Base-by-base conservation (phyloP, 495 filamentous ascomycete genomes). In the Immersiella caudata region DNA sequence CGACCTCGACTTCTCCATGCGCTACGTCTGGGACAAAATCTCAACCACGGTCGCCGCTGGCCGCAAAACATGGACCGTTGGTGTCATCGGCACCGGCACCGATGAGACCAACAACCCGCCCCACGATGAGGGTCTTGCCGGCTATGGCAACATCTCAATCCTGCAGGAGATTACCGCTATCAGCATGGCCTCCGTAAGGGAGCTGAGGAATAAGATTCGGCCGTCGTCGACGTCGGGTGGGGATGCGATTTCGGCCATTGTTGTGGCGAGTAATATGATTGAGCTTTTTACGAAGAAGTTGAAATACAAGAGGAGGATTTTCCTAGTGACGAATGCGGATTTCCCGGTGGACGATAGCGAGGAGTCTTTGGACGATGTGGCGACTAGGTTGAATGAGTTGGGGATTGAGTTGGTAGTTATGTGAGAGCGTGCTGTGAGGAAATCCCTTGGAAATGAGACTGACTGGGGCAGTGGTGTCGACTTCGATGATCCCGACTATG, bases 1-100 rank as follows among this genome's bases (percentile, higher is more conserved):
- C 18, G 91, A 98, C 78, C 87, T 98, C 4, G 92, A 97, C 64
- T 98, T 87, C 84, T 85, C 88, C 21, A 90, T 98, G 91, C 87
- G 87, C 64, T 99, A 97, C 83, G 87, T 99, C 58, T 99, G 95
- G 95, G 95, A 97, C 77, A 93, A 89, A 71, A 96, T 98, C 71
- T 92, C 92, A 0, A 88, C 85, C 22, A 96, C 92, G 11, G 88
- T 99, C 65, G 84, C 89, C 16, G 92, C 90, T 25, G 90, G 88
- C 29, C 88, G 94, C 57, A 97, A 96, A 76, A 96, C 91, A 6
- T 88, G 89, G 67, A 87, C 83, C 6, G 73, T 94, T 24, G 93
- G 92, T 9, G 91, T 97, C 12, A 75, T 99, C 64, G 95, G 91
- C 11, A 80, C 97, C 22, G 85, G 91, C 27, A 94, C 94, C 60